These are phyloP conservation scores for Taphrina pruni DNA, from an alignment of 1,139 yeast species.

Conservation along the genomic window DNA sequence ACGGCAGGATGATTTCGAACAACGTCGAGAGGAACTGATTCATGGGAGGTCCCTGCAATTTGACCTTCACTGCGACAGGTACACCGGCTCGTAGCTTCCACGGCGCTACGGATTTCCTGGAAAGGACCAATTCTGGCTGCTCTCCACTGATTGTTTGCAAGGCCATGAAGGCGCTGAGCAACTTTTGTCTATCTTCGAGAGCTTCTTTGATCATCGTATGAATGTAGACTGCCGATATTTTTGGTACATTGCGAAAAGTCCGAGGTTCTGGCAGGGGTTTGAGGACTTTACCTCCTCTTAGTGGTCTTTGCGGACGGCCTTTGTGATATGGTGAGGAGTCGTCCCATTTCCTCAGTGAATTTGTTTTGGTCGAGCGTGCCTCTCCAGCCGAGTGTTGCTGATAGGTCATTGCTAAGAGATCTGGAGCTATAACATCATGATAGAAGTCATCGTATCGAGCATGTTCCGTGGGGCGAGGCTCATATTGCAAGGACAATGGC, in stretches of 20 bases:
- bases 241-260: conserved; percentile 71
- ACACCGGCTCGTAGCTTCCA: conserved; percentile 90
- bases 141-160: conserved; percentile 91
- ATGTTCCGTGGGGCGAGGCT: conserved; percentile 32
- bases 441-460: conserved; percentile 77
- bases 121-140: conserved; percentile 74
- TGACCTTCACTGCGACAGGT: conserved; percentile 89
- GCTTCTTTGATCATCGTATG: conserved; percentile 82
- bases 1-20: conserved; percentile 89
- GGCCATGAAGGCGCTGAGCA: conserved; percentile 78
- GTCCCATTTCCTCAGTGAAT: conserved; percentile 83
- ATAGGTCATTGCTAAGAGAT: conserved; percentile 77
- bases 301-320: conserved; percentile 66
- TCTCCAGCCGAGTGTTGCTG: conserved; percentile 57
- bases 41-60: conserved; percentile 80
- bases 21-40: conserved; percentile 83
- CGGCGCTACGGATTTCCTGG: conserved; percentile 78
- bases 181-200: conserved; percentile 71
- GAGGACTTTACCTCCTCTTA: conserved; percentile 60
- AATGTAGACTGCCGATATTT: conserved; percentile 66
- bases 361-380: conserved; percentile 59
- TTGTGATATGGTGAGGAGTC: conserved; percentile 87
- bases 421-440: conserved; percentile 71
- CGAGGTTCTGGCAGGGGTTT: conserved; percentile 76
- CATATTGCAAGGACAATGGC: conserved; percentile 30